These are phyloP conservation scores for Vigna nakashimae DNA, from an alignment of 306 rosid genomes.

Conservation along the genomic window DNA sequence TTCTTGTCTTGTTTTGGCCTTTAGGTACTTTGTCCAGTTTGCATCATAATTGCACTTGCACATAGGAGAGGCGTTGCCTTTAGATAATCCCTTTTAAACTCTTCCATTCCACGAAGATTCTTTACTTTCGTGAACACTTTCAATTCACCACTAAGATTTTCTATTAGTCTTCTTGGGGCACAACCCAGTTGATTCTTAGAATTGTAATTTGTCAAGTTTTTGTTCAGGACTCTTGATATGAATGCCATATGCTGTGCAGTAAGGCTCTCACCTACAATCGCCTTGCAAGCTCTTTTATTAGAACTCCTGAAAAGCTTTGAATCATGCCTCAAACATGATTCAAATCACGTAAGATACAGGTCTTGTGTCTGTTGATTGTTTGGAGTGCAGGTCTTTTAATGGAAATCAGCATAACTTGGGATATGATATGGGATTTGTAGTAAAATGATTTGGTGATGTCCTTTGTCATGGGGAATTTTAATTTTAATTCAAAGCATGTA, in stretches of 20 bases:
- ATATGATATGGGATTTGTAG: not conserved
- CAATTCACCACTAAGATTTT: not conserved
- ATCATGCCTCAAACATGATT: no score
- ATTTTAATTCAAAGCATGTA: not conserved
- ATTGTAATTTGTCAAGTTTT: not conserved
- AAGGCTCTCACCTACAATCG: not conserved
- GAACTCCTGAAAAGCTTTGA: not conserved
- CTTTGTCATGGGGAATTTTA: not conserved
- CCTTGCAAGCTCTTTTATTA: not conserved
- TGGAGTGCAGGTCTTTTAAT: no score
- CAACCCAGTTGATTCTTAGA: not conserved
- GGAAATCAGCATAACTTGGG: no score
- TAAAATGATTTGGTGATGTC: slow-evolving; percentile 3
- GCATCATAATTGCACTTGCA: not conserved
- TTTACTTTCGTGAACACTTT: not conserved
- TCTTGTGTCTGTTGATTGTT: no score
- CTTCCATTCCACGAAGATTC: not conserved
- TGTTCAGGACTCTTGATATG: not conserved
- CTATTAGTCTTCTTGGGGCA: not conserved
- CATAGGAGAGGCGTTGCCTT: not conserved
- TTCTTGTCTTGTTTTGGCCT: not conserved
- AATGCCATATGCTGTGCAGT: not conserved
- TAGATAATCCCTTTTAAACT: not conserved
- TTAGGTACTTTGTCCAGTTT: not conserved
- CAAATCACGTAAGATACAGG: no score